phyloP scores from a whole-genome alignment of 345 rosid genomes.

The Cardamine resedifolia region DNA sequence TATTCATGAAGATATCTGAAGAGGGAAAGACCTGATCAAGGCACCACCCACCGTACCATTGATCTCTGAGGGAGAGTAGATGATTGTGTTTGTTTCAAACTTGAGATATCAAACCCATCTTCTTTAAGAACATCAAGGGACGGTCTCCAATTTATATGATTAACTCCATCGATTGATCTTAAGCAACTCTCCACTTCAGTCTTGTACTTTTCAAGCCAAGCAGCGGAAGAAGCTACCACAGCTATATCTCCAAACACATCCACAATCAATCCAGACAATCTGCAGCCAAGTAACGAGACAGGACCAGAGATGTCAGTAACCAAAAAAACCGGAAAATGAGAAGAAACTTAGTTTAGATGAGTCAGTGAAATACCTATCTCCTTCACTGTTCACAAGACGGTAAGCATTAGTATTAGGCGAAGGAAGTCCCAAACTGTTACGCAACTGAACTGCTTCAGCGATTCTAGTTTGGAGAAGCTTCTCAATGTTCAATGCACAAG shows the following conservation, averaged over 20 bases:
- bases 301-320: not conserved
- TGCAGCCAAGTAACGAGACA: conserved; percentile 28
- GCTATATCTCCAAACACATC: conserved; percentile 91
- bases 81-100: conserved; percentile 44
- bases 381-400: conserved; percentile 86
- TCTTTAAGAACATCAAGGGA: conserved; percentile 85
- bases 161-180: conserved; percentile 52
- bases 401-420: conserved; percentile 69
- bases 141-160: conserved; percentile 83
- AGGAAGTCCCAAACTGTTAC: conserved; percentile 69
- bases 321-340: not conserved
- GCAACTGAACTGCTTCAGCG: conserved; percentile 59
- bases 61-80: conserved; percentile 57
- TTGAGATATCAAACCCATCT: conserved; percentile 69
- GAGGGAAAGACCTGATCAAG: conserved; percentile 13
- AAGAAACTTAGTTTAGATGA: not conserved
- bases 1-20: not conserved
- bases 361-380: conserved; percentile 63
- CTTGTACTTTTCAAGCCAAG: conserved; percentile 92
- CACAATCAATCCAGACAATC: conserved; percentile 84
- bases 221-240: conserved; percentile 94
- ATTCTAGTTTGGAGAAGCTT: conserved; percentile 69
- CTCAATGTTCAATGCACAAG: conserved; percentile 73
- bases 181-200: conserved; percentile 58
- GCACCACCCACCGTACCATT: conserved; percentile 50